Percentiles rank a stretch among this genome's conserved stretches.
Conservation (phyloP, 2,329 filamentous ascomycete species). For the Madurella mycetomatis region DNA sequence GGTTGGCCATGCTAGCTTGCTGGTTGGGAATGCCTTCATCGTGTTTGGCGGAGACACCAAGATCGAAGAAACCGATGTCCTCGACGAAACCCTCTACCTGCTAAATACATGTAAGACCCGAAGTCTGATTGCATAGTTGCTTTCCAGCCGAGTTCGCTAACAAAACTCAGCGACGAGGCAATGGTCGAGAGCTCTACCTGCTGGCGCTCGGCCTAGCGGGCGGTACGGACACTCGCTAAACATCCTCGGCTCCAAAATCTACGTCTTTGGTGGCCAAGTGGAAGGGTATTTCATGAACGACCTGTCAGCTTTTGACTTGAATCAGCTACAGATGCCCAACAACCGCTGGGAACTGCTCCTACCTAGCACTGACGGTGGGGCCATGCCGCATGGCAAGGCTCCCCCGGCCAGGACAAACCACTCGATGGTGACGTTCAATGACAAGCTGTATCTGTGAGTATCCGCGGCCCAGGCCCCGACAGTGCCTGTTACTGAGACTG, state of each 20-base stretch:
- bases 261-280: conserved; percentile 94
- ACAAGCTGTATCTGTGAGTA: conserved; percentile 86
- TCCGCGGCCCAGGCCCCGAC: neutral
- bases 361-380: conserved; percentile 62
- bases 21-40: conserved; percentile 98
- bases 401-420: conserved; percentile 94
- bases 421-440: conserved; percentile 83
- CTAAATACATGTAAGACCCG: conserved; percentile 84
- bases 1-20: conserved; percentile 87
- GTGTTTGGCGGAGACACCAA: conserved; percentile 99
- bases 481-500: conserved; percentile 16
- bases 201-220: conserved; percentile 78
- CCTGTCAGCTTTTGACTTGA: conserved; percentile 88
- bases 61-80: conserved; percentile 81
- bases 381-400: conserved; percentile 57
- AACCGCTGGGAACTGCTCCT: conserved; percentile 96
- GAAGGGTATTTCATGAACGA: conserved; percentile 99
- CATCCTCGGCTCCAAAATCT: conserved; percentile 94
- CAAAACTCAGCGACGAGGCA: conserved; percentile 75
- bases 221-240: conserved; percentile 96
- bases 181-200: conserved; percentile 91
- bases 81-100: conserved; percentile 94
- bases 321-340: conserved; percentile 82
- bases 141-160: conserved; percentile 2
- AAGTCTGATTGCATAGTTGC: neutral